A percentile compares a stretch with the other conserved stretches of the same genome.
Evolutionary conservation across 495 filamentous ascomycete species (phyloP).

Genomic region (Astrocystis sublimbata): DNA sequence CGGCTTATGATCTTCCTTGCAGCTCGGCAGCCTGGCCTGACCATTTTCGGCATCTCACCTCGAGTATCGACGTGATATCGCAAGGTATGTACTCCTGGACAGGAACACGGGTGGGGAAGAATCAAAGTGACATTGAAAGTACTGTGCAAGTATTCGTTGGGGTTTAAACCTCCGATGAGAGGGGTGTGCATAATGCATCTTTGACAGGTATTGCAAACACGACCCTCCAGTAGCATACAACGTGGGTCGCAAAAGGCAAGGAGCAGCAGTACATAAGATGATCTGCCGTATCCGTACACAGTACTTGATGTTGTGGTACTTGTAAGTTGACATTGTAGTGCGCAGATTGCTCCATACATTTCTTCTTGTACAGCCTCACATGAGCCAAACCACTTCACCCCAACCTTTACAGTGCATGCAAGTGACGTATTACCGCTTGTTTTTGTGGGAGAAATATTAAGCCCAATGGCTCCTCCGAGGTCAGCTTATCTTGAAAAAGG

Average conservation of each 20-base stretch:
- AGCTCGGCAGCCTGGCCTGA: conserved; percentile 1
- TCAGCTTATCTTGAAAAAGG: too few species aligned
- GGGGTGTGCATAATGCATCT: conserved; percentile 25
- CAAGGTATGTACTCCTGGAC: neutral
- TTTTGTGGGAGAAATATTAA: too few species aligned
- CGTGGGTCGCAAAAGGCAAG: conserved; percentile 15
- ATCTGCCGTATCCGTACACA: neutral
- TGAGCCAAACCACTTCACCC: neutral
- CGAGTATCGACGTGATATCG: conserved; percentile 1
- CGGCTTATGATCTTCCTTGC: conserved; percentile 13
- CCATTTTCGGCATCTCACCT: conserved; percentile 5
- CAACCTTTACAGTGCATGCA: neutral
- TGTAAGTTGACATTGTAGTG: neutral
- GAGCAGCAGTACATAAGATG: neutral
- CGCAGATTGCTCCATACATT: neutral
- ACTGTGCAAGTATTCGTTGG: conserved; percentile 42
- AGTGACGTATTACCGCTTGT: neutral
- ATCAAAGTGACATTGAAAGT: neutral
- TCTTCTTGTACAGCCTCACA: neutral
- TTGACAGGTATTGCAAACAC: conserved; percentile 19
- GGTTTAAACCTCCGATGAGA: conserved; percentile 30
- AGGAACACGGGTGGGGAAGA: neutral
- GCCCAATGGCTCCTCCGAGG: too few species aligned
- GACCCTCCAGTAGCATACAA: conserved; percentile 3
- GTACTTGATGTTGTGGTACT: neutral